Base-by-base conservation (phyloP, 176 grass and related monocot genomes). In the Areca catechu region DNA sequence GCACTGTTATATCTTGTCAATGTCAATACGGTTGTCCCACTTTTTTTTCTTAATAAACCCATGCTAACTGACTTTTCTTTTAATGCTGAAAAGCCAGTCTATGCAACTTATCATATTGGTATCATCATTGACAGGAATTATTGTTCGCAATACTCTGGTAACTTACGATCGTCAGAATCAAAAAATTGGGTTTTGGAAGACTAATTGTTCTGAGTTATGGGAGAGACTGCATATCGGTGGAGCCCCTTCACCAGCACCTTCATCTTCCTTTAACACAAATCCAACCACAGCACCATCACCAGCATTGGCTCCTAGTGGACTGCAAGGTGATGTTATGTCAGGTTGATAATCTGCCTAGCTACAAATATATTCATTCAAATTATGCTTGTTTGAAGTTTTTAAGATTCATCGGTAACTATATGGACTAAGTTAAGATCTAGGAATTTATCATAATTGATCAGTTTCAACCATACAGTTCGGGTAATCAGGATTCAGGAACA, bases 181-280 rank as follows among this genome's bases (percentile, higher is more conserved):
- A 49, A 91, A 65, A 60, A 99, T 99, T 57, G 94, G 94, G 18
- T 99, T 99, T 76, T 99, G 94, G 94, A 99, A 99, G 83, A 99
- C 94, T 23, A 99, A 99, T 67, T 99, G 94, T 80, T 99, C 94
- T 4, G 88, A 85, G 28, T 67, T 99, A 68, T 99, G 88, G 94
- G 79, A 77, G 49, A 85, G 78, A 61, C 73, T 99, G 47, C 78
- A 79, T 75, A 71, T 56, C 47, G 49, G 68, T 78, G 76, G 55
- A 53, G 70, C 79, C 67, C 84, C 88, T 71, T 77, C 94, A 47
- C 76, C 84, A 54, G 70, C 56, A 71, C 76, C 81, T 73, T 71
- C 68, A 62, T 48, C 55, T 56, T 70, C 75, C 62, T 50, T 51
- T 76, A 58, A 70, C 65, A 50, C 70, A 66, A 79, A 62, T 43